Evolutionary conservation across 257 asterid genomes (phyloP).

Genomic region (Solanum etuberosum): DNA sequence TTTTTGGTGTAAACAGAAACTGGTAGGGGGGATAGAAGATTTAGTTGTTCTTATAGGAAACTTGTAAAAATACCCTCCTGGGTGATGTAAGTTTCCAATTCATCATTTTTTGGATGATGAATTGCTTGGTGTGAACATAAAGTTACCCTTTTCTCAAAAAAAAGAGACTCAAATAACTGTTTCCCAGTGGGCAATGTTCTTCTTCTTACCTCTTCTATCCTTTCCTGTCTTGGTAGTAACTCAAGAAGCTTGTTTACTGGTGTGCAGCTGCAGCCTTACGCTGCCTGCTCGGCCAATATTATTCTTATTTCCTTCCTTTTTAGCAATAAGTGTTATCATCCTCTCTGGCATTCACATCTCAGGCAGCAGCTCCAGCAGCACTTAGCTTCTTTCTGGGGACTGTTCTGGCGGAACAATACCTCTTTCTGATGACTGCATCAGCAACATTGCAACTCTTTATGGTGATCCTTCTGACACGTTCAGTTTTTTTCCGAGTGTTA

Average conservation of each 20-base stretch:
- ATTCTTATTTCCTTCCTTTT: not conserved
- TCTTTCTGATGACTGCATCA: not conserved
- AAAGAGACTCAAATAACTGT: not conserved
- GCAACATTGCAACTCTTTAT: not conserved
- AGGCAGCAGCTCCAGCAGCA: not conserved
- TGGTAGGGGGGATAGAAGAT: too few relatives aligned
- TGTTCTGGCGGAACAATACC: not conserved
- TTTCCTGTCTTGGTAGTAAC: not conserved
- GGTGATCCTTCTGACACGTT: not conserved
- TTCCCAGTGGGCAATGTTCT: not conserved
- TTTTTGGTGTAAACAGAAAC: too few relatives aligned
- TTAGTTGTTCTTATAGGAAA: too few relatives aligned
- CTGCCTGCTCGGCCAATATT: not conserved
- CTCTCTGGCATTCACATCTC: not conserved
- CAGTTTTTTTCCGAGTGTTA: not conserved
- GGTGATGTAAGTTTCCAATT: too few relatives aligned
- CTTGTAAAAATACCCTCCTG: too few relatives aligned
- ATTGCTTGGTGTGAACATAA: too few relatives aligned
- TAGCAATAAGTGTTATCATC: not conserved
- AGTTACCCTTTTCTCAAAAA: too few relatives aligned
- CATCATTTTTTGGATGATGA: too few relatives aligned
- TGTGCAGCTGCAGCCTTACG: not conserved
- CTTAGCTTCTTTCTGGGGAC: not conserved
- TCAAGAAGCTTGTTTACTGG: not conserved
- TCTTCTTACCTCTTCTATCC: not conserved